phyloP scores from a whole-genome alignment of 129 eudicot species.

The Daucus carota region DNA sequence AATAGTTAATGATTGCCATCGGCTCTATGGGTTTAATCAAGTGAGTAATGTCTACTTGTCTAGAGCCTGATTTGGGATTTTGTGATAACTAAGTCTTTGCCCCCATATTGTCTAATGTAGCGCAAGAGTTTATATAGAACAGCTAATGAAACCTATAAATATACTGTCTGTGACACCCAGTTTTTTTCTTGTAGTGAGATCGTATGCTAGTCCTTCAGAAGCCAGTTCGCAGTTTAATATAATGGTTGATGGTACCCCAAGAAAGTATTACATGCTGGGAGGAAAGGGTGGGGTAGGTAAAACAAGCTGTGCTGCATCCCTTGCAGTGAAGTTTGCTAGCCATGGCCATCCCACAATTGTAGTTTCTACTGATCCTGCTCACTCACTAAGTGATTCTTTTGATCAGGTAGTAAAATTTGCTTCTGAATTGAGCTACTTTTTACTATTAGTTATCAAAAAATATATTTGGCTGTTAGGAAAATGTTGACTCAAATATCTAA shows the following conservation, averaged over 20 bases:
- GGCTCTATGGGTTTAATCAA: neutral
- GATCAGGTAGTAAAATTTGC: constrained; percentile 42
- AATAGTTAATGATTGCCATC: neutral
- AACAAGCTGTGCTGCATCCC: constrained; percentile 83
- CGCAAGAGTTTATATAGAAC: too few species aligned
- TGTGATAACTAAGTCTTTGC: neutral
- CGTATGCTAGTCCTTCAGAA: constrained; percentile 29
- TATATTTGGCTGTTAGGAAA: neutral
- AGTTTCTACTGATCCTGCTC: constrained; percentile 86
- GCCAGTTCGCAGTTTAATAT: constrained; percentile 35
- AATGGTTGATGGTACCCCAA: constrained; percentile 45
- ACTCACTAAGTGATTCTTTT: constrained; percentile 76
- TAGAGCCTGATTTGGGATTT: constrained; percentile 1
- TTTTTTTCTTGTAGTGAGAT: constrained; percentile 39
- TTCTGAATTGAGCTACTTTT: neutral
- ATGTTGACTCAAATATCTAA: constrained; percentile 11
- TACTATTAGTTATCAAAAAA: neutral
- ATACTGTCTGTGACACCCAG: neutral
- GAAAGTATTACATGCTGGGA: constrained; percentile 70
- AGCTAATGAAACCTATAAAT: neutral
- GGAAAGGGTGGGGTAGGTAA: constrained; percentile 90
- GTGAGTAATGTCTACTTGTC: neutral
- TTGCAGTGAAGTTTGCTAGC: constrained; percentile 73
- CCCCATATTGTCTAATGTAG: neutral
- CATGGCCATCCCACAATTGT: constrained; percentile 69